phyloP scores from a whole-genome alignment of 495 filamentous ascomycete species.

The Penicillium taxi region DNA sequence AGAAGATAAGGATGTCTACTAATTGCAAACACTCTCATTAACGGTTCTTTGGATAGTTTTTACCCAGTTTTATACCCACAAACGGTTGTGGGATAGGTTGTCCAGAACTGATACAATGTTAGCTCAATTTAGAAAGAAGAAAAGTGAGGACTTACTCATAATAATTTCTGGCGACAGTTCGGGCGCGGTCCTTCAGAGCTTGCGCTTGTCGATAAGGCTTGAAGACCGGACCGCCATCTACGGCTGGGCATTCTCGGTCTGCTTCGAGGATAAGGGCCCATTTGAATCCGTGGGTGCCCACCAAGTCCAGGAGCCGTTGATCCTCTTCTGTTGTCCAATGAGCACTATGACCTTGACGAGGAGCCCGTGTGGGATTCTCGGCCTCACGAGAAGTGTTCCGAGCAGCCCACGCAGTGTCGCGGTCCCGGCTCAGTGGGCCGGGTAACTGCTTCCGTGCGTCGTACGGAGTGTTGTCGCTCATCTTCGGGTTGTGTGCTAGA shows the following conservation, averaged over 20 bases:
- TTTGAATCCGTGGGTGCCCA: slow-evolving; percentile 10
- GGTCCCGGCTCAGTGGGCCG: too few species aligned
- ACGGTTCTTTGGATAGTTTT: too few species aligned
- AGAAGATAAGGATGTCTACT: too few species aligned
- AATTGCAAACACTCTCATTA: too few species aligned
- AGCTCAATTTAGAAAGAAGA: too few species aligned
- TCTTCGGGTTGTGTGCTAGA: too few species aligned
- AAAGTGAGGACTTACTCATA: slow-evolving; percentile 20
- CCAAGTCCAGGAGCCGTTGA: slow-evolving; percentile 20
- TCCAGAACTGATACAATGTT: too few species aligned
- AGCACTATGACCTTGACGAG: not conserved
- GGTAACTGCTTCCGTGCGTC: too few species aligned
- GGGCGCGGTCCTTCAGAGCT: slow-evolving; percentile 74
- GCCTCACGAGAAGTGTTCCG: not conserved
- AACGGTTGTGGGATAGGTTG: too few species aligned
- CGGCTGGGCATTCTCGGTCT: slow-evolving; percentile 17
- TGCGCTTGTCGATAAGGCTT: slow-evolving; percentile 58
- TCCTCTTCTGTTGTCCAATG: slow-evolving; percentile 22
- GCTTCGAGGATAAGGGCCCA: slow-evolving; percentile 25
- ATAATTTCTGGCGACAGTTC: slow-evolving; percentile 48
- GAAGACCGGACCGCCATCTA: slow-evolving; percentile 14
- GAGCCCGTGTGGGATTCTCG: too few species aligned
- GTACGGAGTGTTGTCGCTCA: too few species aligned
- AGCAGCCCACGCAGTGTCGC: not conserved
- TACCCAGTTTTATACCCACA: too few species aligned